Evolutionary conservation across 495 filamentous ascomycete species (phyloP).

Genomic region (Penicillium cataractarum): DNA sequence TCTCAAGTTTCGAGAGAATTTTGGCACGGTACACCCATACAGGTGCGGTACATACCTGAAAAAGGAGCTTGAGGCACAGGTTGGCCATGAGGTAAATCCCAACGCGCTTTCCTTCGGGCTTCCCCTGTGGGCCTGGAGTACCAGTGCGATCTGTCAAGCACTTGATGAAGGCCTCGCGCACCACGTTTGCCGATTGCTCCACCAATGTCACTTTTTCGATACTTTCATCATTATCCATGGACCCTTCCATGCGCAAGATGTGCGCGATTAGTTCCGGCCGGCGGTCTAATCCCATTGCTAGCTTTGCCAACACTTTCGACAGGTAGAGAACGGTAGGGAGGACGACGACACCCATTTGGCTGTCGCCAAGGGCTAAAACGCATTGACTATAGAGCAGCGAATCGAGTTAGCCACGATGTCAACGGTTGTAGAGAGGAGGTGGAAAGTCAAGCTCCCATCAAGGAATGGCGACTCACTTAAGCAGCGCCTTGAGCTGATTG

Average conservation of each 20-base stretch:
- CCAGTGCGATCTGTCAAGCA: constrained; percentile 82
- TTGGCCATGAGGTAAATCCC: constrained; percentile 93
- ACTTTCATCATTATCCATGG: constrained; percentile 54
- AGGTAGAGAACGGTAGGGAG: constrained; percentile 77
- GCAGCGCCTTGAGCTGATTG: constrained; percentile 67
- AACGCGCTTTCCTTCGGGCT: constrained; percentile 79
- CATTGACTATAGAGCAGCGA: constrained; percentile 55
- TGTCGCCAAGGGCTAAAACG: constrained; percentile 78
- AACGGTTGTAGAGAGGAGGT: background rate
- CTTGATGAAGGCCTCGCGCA: constrained; percentile 88
- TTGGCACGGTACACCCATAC: background rate
- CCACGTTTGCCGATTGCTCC: constrained; percentile 80
- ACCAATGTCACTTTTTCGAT: constrained; percentile 73
- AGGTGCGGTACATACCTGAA: constrained; percentile 59
- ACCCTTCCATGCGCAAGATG: constrained; percentile 54
- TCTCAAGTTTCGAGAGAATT: background rate
- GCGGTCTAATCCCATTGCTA: constrained; percentile 80
- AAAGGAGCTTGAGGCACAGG: constrained; percentile 84
- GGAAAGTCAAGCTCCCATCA: background rate
- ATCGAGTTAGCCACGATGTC: constrained; percentile 7
- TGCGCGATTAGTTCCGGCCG: constrained; percentile 69
- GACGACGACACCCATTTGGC: constrained; percentile 75
- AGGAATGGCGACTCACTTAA: constrained; percentile 59
- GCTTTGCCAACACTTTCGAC: constrained; percentile 72
- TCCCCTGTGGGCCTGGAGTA: constrained; percentile 51